Evolutionary conservation across 2,329 filamentous ascomycete genomes (phyloP).

Genomic region (Apiospora marii): DNA sequence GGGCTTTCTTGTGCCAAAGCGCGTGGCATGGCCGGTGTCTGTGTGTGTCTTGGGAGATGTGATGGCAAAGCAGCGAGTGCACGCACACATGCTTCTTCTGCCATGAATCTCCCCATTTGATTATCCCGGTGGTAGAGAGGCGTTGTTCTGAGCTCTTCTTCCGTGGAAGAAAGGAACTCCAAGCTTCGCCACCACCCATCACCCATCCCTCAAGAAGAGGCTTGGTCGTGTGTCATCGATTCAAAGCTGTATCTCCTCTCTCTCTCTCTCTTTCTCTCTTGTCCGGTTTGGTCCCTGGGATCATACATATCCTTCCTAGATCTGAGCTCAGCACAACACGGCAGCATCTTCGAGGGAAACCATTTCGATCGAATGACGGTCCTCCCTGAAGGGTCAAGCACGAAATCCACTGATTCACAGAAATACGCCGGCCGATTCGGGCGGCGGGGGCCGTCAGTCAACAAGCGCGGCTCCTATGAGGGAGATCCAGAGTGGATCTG

Average conservation of each 20-base stretch:
- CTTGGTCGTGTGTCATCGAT: neutral
- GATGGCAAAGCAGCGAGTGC: neutral
- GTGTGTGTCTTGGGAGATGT: neutral
- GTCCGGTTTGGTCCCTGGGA: neutral
- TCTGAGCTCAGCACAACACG: neutral
- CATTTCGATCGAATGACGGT: neutral
- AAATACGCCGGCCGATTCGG: neutral
- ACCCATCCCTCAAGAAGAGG: neutral
- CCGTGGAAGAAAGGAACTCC: neutral
- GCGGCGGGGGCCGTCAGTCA: neutral
- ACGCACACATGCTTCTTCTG: neutral
- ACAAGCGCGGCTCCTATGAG: neutral
- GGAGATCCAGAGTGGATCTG: conserved; percentile 11
- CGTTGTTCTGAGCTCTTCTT: neutral
- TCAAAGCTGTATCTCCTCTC: neutral
- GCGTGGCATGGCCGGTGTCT: neutral
- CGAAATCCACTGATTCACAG: conserved; percentile 2
- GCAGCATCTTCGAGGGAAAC: conserved; percentile 1
- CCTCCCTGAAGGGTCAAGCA: neutral
- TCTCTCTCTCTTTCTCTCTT: too few relatives aligned
- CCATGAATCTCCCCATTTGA: neutral
- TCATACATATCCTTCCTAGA: neutral
- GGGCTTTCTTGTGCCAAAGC: neutral
- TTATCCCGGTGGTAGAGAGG: neutral
- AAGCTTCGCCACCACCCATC: neutral